Evolutionary conservation across 1,284 basidiomycete species (phyloP).

Genomic region (Lignosus rhinocerotis): DNA sequence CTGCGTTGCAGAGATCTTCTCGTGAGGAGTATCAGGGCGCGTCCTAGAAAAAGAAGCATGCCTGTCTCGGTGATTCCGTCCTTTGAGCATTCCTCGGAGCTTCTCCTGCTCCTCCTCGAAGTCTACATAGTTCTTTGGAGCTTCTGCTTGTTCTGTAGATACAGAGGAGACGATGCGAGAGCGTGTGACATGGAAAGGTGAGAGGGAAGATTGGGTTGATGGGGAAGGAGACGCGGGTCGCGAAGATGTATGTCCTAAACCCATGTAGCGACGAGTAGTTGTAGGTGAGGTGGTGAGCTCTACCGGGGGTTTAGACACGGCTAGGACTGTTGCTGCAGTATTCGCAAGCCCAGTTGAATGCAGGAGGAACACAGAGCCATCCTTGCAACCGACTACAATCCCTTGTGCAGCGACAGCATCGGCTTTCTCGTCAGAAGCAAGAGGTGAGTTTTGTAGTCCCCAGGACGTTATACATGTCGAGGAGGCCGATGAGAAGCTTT

Average conservation of each 20-base stretch:
- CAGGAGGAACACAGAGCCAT: slow-evolving; percentile 39
- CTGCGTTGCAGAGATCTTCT: slow-evolving; percentile 6
- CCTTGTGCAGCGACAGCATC: slow-evolving; percentile 9
- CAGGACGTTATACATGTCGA: slow-evolving; percentile 22
- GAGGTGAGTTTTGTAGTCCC: slow-evolving; percentile 4
- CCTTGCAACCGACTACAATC: slow-evolving; percentile 35
- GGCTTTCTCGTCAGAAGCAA: not conserved
- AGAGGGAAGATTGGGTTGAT: slow-evolving; percentile 27
- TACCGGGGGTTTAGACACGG: not conserved
- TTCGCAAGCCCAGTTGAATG: slow-evolving; percentile 3
- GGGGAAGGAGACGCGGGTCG: slow-evolving; percentile 36
- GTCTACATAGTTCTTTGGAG: slow-evolving; percentile 74
- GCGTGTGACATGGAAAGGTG: slow-evolving; percentile 40
- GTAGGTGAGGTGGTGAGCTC: slow-evolving; percentile 21
- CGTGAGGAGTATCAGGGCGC: slow-evolving; percentile 3
- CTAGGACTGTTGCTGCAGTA: not conserved
- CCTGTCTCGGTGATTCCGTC: slow-evolving; percentile 46
- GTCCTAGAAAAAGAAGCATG: slow-evolving; percentile 12
- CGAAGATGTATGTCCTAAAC: slow-evolving; percentile 28
- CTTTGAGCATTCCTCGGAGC: slow-evolving; percentile 69
- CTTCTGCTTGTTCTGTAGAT: slow-evolving; percentile 65
- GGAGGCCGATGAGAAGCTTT: slow-evolving; percentile 14
- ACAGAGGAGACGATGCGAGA: slow-evolving; percentile 68
- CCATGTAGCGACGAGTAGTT: slow-evolving; percentile 31
- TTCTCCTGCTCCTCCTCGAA: slow-evolving; percentile 76